A percentile compares a stretch with the other conserved stretches of the same genome.
phyloP scores from a whole-genome alignment of 306 rosid species.

The Cucurbita maxima region DNA sequence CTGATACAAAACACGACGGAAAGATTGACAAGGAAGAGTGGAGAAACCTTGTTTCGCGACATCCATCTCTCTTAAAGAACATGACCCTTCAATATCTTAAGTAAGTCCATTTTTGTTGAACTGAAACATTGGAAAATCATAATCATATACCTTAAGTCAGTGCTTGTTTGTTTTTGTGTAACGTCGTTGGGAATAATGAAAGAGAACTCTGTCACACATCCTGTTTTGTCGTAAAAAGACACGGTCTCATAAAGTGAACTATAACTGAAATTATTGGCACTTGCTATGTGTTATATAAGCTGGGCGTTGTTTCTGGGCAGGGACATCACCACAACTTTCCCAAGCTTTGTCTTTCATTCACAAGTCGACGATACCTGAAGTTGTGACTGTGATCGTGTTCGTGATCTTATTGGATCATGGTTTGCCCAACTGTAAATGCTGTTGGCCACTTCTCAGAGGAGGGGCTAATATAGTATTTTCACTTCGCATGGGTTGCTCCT shows the following conservation, averaged over 20 bases:
- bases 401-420: neutral
- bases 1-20: constrained; percentile 95
- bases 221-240: neutral
- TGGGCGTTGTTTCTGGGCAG: neutral
- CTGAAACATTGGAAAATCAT: neutral
- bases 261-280: neutral
- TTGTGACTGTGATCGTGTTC: neutral
- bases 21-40: constrained; percentile 97
- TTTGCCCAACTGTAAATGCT: neutral
- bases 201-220: too few species aligned
- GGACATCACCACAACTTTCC: constrained; percentile 9
- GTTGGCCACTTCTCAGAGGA: neutral
- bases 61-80: constrained; percentile 90
- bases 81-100: constrained; percentile 97
- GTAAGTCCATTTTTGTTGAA: constrained; percentile 23
- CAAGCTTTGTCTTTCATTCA: constrained; percentile 2
- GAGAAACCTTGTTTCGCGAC: constrained; percentile 85
- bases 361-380: constrained; percentile 7
- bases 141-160: neutral
- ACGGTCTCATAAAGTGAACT: neutral
- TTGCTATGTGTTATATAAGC: neutral
- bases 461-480: neutral
- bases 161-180: neutral
- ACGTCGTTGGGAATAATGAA: too few species aligned
- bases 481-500: neutral